These are phyloP conservation scores for Aschersonia sp. DNA, from an alignment of 2,329 filamentous ascomycete genomes.

Conservation along the genomic window DNA sequence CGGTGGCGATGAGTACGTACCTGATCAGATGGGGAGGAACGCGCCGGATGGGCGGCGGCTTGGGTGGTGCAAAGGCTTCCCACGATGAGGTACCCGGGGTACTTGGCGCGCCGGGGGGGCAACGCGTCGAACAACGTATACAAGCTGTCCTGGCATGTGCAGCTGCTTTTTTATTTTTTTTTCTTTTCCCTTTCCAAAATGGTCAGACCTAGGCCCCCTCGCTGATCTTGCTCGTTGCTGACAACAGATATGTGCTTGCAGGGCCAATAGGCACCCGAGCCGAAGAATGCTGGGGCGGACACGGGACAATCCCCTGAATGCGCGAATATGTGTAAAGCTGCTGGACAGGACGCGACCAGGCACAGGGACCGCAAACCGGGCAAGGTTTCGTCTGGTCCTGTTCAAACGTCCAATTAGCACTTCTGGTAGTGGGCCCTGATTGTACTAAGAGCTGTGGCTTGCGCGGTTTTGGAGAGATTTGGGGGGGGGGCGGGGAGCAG, in stretches of 20 bases:
- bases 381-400: constrained; percentile 2
- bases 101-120: not conserved
- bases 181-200: not conserved
- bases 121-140: not conserved
- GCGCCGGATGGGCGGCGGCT: constrained; percentile 2
- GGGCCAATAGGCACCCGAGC: constrained; percentile 1
- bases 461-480: not conserved
- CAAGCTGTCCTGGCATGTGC: not conserved
- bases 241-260: not conserved
- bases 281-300: not conserved
- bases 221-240: not conserved
- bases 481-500: no score
- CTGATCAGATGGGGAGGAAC: not conserved
- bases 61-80: not conserved
- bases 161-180: not conserved
- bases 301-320: not conserved
- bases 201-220: not conserved
- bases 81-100: not conserved
- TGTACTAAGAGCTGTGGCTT: constrained; percentile 3
- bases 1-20: not conserved
- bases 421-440: not conserved
- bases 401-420: constrained; percentile 2
- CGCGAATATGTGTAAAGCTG: not conserved
- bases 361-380: not conserved
- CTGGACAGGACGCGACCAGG: not conserved